Evolutionary conservation across 768 basidiomycete genomes (phyloP).

Genomic region (Macrocybe gigantea): DNA sequence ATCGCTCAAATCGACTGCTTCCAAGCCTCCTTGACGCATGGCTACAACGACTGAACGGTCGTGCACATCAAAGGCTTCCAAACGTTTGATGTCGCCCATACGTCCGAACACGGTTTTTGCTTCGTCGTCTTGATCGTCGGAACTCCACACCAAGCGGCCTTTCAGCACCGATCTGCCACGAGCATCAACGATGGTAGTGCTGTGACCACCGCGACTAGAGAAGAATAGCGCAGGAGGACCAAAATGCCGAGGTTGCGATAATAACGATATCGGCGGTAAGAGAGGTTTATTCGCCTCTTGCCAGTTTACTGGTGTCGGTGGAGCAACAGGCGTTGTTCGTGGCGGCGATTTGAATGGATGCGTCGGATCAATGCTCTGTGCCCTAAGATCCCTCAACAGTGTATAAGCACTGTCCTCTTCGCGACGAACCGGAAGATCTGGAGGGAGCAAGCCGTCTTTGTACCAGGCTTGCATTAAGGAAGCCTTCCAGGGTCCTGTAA

Average conservation of each 20-base stretch:
- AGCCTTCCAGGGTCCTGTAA: slow-evolving; percentile 80
- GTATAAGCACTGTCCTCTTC: slow-evolving; percentile 69
- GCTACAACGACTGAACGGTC: slow-evolving; percentile 77
- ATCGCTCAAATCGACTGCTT: slow-evolving; percentile 75
- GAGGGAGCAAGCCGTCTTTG: slow-evolving; percentile 76
- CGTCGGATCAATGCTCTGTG: slow-evolving; percentile 77
- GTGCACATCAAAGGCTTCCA: slow-evolving; percentile 77
- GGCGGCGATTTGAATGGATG: slow-evolving; percentile 63
- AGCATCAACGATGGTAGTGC: slow-evolving; percentile 83
- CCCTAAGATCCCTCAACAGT: slow-evolving; percentile 66
- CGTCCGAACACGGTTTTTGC: slow-evolving; percentile 30
- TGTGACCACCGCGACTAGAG: slow-evolving; percentile 86
- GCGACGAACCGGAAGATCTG: slow-evolving; percentile 73
- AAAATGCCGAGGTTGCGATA: slow-evolving; percentile 75
- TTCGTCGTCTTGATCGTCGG: slow-evolving; percentile 50
- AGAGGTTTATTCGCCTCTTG: slow-evolving; percentile 46
- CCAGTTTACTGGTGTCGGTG: slow-evolving; percentile 12
- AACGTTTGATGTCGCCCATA: slow-evolving; percentile 77
- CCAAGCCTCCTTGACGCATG: slow-evolving; percentile 81
- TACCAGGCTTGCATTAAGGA: slow-evolving; percentile 88
- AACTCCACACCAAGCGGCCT: slow-evolving; percentile 74
- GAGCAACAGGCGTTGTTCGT: slow-evolving; percentile 19
- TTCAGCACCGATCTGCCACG: slow-evolving; percentile 81
- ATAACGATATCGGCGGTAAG: slow-evolving; percentile 66
- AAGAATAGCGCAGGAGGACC: slow-evolving; percentile 85